These are phyloP conservation scores for Phytophthora kernoviae DNA, from an alignment of 352 stramenopile species.

Conservation along the genomic window DNA sequence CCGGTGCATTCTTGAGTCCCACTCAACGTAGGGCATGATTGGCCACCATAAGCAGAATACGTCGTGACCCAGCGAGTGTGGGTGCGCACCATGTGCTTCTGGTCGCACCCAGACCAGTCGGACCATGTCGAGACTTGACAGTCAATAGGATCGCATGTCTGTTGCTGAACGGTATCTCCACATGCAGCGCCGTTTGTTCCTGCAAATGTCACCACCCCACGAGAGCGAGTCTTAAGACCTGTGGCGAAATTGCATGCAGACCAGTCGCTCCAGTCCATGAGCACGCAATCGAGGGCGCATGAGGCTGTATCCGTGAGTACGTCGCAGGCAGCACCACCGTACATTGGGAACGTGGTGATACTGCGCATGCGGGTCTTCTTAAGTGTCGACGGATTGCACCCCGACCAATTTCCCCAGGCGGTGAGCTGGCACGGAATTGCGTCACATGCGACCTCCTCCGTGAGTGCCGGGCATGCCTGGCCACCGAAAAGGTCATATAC, in stretches of 20 bases:
- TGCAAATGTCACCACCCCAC: conserved; percentile 39
- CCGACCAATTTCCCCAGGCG: conserved; percentile 57
- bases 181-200: conserved; percentile 32
- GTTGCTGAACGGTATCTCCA: conserved; percentile 22
- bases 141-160: conserved; percentile 45
- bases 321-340: conserved; percentile 37
- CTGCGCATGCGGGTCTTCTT: conserved; percentile 33
- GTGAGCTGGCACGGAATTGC: conserved; percentile 40
- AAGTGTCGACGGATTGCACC: conserved; percentile 37
- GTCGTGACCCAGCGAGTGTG: conserved; percentile 37
- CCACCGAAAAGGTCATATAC: conserved; percentile 39
- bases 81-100: conserved; percentile 43
- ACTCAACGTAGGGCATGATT: conserved; percentile 27
- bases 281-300: conserved; percentile 56
- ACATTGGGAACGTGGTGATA: conserved; percentile 37
- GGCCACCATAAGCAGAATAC: conserved; percentile 40
- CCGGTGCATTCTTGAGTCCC: conserved; percentile 38
- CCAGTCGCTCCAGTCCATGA: conserved; percentile 53
- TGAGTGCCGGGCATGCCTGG: conserved; percentile 22
- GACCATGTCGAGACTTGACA: conserved; percentile 55
- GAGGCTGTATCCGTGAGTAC: conserved; percentile 19
- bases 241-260: conserved; percentile 50
- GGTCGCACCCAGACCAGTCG: conserved; percentile 54
- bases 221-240: conserved; percentile 42
- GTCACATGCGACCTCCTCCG: conserved; percentile 28